These are phyloP conservation scores for Bromus sterilis DNA, from an alignment of 176 grass and related monocot species.

Conservation along the genomic window DNA sequence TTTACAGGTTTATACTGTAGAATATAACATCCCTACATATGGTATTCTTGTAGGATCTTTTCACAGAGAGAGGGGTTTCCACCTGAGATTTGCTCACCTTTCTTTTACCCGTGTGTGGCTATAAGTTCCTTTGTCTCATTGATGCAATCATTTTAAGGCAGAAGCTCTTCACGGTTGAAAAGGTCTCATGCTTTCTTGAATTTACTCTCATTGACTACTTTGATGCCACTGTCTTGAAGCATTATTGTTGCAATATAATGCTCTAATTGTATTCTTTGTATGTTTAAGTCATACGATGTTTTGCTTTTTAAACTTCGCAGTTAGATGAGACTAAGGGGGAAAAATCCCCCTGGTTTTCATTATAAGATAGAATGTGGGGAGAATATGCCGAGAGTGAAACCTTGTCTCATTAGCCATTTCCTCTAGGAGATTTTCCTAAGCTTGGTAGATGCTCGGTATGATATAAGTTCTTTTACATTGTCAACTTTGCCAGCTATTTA, in stretches of 20 bases:
- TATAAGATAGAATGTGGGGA: not conserved
- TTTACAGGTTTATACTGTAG: not conserved
- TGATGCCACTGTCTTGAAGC: not conserved
- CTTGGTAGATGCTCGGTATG: not conserved
- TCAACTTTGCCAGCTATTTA: not conserved
- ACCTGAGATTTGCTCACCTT: not conserved
- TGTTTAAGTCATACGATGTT: not conserved
- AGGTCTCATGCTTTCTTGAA: not conserved
- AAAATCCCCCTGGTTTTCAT: not conserved
- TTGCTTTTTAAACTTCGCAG: not conserved
- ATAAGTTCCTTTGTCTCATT: not conserved
- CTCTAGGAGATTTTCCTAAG: not conserved
- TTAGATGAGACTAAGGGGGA: not conserved
- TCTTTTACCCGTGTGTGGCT: not conserved
- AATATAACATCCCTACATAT: not conserved
- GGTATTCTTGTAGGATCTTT: not conserved
- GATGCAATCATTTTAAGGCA: not conserved
- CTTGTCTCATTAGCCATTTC: not conserved
- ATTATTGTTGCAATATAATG: not conserved
- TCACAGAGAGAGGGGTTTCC: not conserved
- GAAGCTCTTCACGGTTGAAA: slow-evolving; percentile 2
- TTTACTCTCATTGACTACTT: not conserved
- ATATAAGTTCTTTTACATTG: not conserved
- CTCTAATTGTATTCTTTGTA: not conserved
- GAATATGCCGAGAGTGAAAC: not conserved